Evolutionary conservation across 352 stramenopile species (phyloP).

Genomic region (Globisporangium mamillatum): DNA sequence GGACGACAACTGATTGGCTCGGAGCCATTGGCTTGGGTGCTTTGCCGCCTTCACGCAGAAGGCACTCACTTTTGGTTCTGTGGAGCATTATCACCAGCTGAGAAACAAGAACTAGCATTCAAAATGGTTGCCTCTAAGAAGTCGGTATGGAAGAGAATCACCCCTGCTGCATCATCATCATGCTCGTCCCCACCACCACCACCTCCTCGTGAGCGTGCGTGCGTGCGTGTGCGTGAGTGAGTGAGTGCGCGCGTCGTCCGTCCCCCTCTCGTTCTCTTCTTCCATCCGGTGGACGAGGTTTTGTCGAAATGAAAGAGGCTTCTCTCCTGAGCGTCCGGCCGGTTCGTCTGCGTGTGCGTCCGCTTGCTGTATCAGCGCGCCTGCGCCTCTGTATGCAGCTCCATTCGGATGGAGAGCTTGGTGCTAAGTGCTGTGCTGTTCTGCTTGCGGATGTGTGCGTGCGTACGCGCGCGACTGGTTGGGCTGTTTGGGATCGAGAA

Average conservation of each 20-base stretch:
- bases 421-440: background rate
- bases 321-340: slow-evolving; percentile 7
- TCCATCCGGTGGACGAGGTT: slow-evolving; percentile 65
- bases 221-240: slow-evolving; percentile 13
- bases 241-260: slow-evolving; percentile 2
- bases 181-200: slow-evolving; percentile 7
- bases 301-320: slow-evolving; percentile 9
- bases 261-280: slow-evolving; percentile 25
- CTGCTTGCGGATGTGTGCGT: background rate
- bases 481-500: background rate
- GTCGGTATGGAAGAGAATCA: slow-evolving; percentile 72
- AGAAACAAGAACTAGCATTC: slow-evolving; percentile 65
- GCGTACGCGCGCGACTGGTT: background rate
- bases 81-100: slow-evolving; percentile 57
- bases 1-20: slow-evolving; percentile 14
- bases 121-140: slow-evolving; percentile 91
- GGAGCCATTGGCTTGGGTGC: background rate
- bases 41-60: background rate
- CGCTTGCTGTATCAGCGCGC: no score
- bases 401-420: no score
- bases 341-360: background rate
- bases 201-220: slow-evolving; percentile 1
- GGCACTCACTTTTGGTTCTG: slow-evolving; percentile 41
- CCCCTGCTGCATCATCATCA: slow-evolving; percentile 15
- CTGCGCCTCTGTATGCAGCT: background rate